phyloP scores from a whole-genome alignment of 768 basidiomycete genomes.

The Lenzites betulinus region DNA sequence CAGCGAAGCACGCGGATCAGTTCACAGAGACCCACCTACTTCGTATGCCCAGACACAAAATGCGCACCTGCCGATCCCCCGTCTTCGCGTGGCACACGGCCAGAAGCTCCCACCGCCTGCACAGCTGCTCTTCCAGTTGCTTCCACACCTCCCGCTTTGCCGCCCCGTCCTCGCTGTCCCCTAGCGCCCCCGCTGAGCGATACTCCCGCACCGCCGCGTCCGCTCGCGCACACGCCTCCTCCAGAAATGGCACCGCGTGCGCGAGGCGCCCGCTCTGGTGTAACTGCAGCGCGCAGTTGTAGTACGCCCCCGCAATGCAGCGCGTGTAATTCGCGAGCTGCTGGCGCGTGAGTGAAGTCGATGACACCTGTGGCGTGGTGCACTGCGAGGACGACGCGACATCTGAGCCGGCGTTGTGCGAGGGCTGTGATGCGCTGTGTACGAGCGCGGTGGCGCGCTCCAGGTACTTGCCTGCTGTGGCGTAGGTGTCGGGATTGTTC shows the following conservation, averaged over 20 bases:
- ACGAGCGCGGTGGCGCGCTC: conserved; percentile 41
- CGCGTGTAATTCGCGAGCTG: conserved; percentile 55
- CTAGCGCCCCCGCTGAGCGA: neutral
- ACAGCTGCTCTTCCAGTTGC: conserved; percentile 64
- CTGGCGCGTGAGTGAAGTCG: neutral
- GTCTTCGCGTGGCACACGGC: conserved; percentile 78
- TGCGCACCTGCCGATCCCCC: conserved; percentile 69
- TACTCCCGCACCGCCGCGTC: conserved; percentile 37
- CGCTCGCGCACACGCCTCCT: conserved; percentile 60
- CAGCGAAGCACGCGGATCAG: too few relatives aligned
- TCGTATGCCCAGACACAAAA: too few relatives aligned
- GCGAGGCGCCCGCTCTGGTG: conserved; percentile 66
- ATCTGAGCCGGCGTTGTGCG: conserved; percentile 2
- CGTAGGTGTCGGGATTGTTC: conserved; percentile 48
- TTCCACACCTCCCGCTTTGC: conserved; percentile 48
- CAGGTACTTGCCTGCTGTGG: conserved; percentile 48
- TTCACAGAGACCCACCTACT: too few relatives aligned
- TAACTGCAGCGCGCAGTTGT: conserved; percentile 68
- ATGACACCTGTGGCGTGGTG: neutral
- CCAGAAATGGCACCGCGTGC: conserved; percentile 67
- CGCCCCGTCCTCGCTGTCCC: conserved; percentile 20
- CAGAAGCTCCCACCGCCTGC: conserved; percentile 78
- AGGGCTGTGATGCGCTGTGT: neutral
- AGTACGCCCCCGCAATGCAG: conserved; percentile 71
- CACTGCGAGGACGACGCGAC: neutral